Conservation (phyloP, 2,329 filamentous ascomycete species). For the Ascocoryne sarcoides region DNA sequence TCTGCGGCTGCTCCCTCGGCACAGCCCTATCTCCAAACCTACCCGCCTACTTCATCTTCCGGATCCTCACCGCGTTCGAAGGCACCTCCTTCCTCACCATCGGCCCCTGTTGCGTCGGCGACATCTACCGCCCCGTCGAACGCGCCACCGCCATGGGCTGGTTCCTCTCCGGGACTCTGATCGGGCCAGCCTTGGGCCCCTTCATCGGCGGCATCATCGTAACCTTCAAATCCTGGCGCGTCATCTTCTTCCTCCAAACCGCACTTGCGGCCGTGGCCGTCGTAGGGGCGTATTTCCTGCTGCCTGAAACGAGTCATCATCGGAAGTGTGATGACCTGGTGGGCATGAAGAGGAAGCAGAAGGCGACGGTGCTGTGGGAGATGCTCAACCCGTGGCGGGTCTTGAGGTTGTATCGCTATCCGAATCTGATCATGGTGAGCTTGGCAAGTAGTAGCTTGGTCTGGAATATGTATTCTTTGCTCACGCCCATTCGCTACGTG, state of each 20-base stretch:
- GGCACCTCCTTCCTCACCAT: constrained; percentile 68
- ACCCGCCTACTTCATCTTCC: constrained; percentile 63
- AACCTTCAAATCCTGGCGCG: constrained; percentile 63
- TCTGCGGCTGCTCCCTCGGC: constrained; percentile 61
- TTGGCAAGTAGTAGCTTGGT: constrained; percentile 55
- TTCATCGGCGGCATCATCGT: constrained; percentile 71
- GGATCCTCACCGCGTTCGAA: constrained; percentile 65
- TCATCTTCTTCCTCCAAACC: constrained; percentile 71
- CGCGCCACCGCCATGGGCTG: constrained; percentile 65
- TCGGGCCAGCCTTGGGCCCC: constrained; percentile 62
- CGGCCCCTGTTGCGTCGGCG: constrained; percentile 60
- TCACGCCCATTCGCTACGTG: constrained; percentile 63
- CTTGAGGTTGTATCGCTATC: constrained; percentile 55
- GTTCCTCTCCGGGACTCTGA: constrained; percentile 62
- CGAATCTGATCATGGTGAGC: constrained; percentile 56
- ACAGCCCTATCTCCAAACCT: constrained; percentile 66
- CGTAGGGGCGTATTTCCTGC: constrained; percentile 52
- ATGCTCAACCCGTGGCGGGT: constrained; percentile 62
- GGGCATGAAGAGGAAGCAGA: constrained; percentile 41
- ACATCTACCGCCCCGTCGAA: constrained; percentile 57
- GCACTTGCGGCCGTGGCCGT: constrained; percentile 54
- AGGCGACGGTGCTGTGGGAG: constrained; percentile 44
- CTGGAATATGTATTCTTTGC: constrained; percentile 66
- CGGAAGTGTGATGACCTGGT: constrained; percentile 53
- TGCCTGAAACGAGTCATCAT: constrained; percentile 65